phyloP scores from a whole-genome alignment of 106 monocot species.

The Cymbidium sinense region DNA sequence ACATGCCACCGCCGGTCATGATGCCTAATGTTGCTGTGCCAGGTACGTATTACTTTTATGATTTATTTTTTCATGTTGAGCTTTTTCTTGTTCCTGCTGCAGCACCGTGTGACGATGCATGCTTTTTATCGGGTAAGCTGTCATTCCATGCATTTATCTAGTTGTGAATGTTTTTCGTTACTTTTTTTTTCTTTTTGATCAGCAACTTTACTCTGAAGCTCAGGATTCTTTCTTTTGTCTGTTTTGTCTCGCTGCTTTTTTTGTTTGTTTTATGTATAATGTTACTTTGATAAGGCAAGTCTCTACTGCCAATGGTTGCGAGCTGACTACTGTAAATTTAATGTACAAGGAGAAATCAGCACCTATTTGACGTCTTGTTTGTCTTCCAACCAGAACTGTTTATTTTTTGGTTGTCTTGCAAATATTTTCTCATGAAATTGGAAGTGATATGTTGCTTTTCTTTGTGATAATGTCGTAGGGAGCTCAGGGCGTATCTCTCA shows the following conservation, averaged over 20 bases:
- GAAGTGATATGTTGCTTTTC: conserved; percentile 16
- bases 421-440: conserved; percentile 31
- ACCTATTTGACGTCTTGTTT: conserved; percentile 75
- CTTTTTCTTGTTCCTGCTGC: neutral
- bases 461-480: conserved; percentile 23
- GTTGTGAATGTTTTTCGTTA: neutral
- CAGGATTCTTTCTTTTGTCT: conserved; percentile 47
- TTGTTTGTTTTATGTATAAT: conserved; percentile 78
- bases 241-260: conserved; percentile 76
- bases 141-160: conserved; percentile 4
- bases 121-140: conserved; percentile 37
- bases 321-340: conserved; percentile 67
- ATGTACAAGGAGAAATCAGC: conserved; percentile 62
- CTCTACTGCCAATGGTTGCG: conserved; percentile 78
- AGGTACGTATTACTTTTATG: conserved; percentile 34
- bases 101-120: conserved; percentile 14
- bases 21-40: conserved; percentile 42
- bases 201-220: conserved; percentile 49
- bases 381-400: conserved; percentile 43
- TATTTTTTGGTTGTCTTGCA: conserved; percentile 49
- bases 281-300: conserved; percentile 86
- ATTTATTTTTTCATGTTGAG: neutral
- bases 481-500: conserved; percentile 15
- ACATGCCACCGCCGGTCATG: conserved; percentile 74
- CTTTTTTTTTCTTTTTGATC: conserved; percentile 17